Evolutionary conservation across 495 filamentous ascomycete species (phyloP), one percentile per base, ranked within the genome.

Genomic region (Talaromyces proteolyticus): DNA sequence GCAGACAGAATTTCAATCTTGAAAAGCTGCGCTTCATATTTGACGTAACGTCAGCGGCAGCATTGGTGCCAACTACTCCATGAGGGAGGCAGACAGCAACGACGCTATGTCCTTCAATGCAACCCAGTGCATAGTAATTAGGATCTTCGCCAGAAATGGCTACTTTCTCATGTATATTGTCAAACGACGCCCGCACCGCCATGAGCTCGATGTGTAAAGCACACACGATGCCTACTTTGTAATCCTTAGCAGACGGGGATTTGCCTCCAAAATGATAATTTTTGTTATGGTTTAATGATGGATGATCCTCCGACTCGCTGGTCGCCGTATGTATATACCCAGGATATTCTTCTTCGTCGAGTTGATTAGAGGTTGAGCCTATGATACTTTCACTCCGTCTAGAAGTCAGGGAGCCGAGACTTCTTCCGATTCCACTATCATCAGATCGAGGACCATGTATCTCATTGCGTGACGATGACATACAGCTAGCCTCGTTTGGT

Each of bases 1-100:
- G 70, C 18, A 78, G 57, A 25, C 61, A 46, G 41, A 75, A 56
- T 14, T 65, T 49, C 12, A 77, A 44, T 7, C 59, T 59, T 1
- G 60, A 54, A 51, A 77, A 79, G 37, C 37, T 69, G 5, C 46
- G 34, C 2, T 53, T 37, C 68, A 74, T 57, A 23, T 66, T 44
- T 14, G 49, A 56, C 16, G 63, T 60, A 22, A 64, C 60, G 14
- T 42, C 58, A 20, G 63, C 57, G 8, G 65, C 61, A 43, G 20
- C 4, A 25, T 24, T 24, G 4, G 36, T 43, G 24, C 38, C 48
- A 22, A 23, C 12, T 51, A 12, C 14, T 16, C 38, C 48, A 24
- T 41, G 24, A 2, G 38, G 40, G 3, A 51, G 48, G 24, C 42
- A 62, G 12, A 45, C 54, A 52, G 58, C 45, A 16, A 74, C 67